Evolutionary conservation across 768 basidiomycete genomes (phyloP), one percentile per base, ranked within the genome.

Genomic region (Pisolithus microcarpus): DNA sequence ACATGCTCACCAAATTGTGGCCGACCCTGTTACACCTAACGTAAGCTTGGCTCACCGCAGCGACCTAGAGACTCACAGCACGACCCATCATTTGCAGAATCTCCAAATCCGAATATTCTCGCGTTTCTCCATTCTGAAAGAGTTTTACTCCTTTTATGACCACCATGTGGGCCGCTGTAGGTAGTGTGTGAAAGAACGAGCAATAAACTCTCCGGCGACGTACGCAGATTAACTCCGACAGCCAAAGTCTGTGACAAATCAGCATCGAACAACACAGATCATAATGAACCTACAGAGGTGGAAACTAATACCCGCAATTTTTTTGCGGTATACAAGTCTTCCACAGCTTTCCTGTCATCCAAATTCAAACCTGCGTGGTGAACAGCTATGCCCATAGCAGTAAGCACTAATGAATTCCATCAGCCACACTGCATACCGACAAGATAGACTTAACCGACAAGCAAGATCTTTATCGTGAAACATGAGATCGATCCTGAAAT

Each of bases 61-160:
- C 18, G 13, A 18, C 18, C n/a, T 38, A 38, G 40, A 49, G 19
- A 46, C 82, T 65, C 63, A 90, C 89, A 39, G 93, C 93, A 43
- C 96, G 81, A 7, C 95, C 96, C 52, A 97, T 80, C 95, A 97
- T 97, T 66, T 96, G 94, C 77, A 90, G 82, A 26, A 97, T 76
- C 59, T 97, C 96, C 5, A 96, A 75, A 63, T 96, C 94, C 0
- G 87, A 85, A 65, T 96, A 96, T 58, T 97, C 93, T 31, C 76
- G 73, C 43, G 80, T 79, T 15, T 71, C 72, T 42, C 77, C 79
- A 46, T 85, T 85, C 55, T 84, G 80, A 63, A 83, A 99, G 4
- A 79, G 73, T 58, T 82, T 83, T 21, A 95, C 93, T 3, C 94
- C 95, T 59, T 91, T 91, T 59, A 99, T 86, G 53, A 97, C 80